Conservation (phyloP, 371 early-diverging fungal species). For the Syncephalastrum racemosum region DNA sequence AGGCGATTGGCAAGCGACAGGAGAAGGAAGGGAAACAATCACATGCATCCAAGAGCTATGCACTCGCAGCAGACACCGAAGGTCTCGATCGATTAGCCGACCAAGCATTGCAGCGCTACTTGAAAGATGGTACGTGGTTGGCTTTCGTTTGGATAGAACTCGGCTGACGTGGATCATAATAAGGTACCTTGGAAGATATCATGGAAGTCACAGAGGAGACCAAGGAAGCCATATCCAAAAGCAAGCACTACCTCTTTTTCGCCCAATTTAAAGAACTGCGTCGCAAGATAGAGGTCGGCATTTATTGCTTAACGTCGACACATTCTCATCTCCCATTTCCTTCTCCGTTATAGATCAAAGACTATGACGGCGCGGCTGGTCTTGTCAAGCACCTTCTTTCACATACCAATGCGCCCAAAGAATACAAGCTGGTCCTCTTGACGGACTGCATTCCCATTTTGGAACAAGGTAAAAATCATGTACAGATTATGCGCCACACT, state of each 20-base stretch:
- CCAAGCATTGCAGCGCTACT: conserved; percentile 15
- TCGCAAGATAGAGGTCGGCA: conserved; percentile 9
- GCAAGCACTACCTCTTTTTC: conserved; percentile 24
- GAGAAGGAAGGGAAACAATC: conserved; percentile 16
- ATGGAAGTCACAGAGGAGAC: conserved; percentile 14
- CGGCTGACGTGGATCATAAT: neutral
- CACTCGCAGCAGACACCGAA: conserved; percentile 20
- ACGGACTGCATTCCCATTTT: conserved; percentile 15
- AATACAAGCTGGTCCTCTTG: conserved; percentile 15
- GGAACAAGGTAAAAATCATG: conserved; percentile 9
- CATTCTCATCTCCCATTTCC: neutral
- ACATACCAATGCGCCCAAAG: conserved; percentile 15
- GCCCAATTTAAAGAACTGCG: conserved; percentile 19
- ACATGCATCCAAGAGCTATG: conserved; percentile 24
- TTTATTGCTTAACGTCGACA: neutral
- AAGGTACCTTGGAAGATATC: conserved; percentile 15
- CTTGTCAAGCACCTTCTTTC: conserved; percentile 9
- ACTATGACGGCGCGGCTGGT: conserved; percentile 2
- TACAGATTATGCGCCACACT: neutral
- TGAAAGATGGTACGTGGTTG: conserved; percentile 15
- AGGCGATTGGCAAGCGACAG: no score
- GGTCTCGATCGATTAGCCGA: conserved; percentile 26
- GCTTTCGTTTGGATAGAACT: no score
- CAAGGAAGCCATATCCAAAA: conserved; percentile 5
- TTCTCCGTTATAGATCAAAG: conserved; percentile 4